phyloP scores from a whole-genome alignment of 768 basidiomycete genomes.

The Roridomyces roridus region DNA sequence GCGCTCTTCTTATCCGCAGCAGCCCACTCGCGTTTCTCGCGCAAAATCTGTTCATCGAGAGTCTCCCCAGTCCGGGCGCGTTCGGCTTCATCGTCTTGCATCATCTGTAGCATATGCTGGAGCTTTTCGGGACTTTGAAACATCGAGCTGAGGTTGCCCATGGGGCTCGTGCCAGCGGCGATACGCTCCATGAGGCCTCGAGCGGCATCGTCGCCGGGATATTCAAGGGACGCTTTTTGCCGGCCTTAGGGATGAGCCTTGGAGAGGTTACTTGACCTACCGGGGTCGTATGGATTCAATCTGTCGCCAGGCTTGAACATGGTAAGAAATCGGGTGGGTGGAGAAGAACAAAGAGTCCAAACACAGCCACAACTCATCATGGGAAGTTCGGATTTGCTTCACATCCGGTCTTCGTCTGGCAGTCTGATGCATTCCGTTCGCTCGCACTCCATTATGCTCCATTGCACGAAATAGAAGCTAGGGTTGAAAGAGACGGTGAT shows the following conservation, averaged over 20 bases:
- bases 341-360: not conserved
- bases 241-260: too few relatives aligned
- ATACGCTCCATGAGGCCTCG: conserved; percentile 5
- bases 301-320: not conserved
- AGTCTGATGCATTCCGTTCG: too few relatives aligned
- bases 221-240: not conserved
- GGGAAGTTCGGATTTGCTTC: too few relatives aligned
- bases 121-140: not conserved
- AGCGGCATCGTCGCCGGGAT: not conserved
- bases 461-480: too few relatives aligned
- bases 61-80: conserved; percentile 6
- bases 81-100: conserved; percentile 1
- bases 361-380: too few relatives aligned
- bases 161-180: conserved; percentile 15
- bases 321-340: not conserved
- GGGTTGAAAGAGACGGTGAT: too few relatives aligned
- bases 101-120: not conserved
- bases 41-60: not conserved
- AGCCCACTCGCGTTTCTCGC: conserved; percentile 20
- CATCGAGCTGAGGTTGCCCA: conserved; percentile 1
- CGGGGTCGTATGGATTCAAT: not conserved
- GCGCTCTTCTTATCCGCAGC: conserved; percentile 8
- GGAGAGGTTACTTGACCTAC: not conserved
- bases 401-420: too few relatives aligned
- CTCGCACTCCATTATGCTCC: too few relatives aligned